Evolutionary conservation across 352 stramenopile species (phyloP).

Genomic region (Thalassiosira hispida): DNA sequence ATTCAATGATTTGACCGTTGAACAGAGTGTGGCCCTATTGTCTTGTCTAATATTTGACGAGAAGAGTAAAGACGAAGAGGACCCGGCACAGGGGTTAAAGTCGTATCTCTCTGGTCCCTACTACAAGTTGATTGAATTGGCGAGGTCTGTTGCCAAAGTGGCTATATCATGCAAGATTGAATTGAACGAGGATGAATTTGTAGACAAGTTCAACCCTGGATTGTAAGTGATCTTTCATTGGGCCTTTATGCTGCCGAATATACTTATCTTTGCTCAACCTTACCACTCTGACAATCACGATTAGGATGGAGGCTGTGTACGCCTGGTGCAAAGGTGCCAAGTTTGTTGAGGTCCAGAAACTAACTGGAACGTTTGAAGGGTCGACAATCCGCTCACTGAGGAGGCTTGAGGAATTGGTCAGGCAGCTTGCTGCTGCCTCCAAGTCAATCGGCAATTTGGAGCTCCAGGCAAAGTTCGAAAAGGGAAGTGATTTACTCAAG

Average conservation of each 20-base stretch:
- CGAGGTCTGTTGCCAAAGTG: slow-evolving; percentile 86
- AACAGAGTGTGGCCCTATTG: slow-evolving; percentile 95
- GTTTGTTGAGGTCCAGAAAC: slow-evolving; percentile 98
- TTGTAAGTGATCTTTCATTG: slow-evolving; percentile 83
- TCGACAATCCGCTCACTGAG: slow-evolving; percentile 97
- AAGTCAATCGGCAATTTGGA: slow-evolving; percentile 97
- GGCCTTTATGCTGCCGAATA: slow-evolving; percentile 9
- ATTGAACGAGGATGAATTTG: slow-evolving; percentile 97
- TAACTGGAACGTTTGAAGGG: slow-evolving; percentile 98
- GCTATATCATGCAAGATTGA: slow-evolving; percentile 80
- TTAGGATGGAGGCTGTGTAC: slow-evolving; percentile 95
- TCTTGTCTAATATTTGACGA: slow-evolving; percentile 97
- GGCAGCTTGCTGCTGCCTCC: slow-evolving; percentile 94
- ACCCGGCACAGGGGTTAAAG: slow-evolving; percentile 75
- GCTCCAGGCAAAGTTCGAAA: slow-evolving; percentile 97
- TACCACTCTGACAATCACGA: neutral
- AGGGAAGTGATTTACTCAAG: slow-evolving; percentile 96
- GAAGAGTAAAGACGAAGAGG: slow-evolving; percentile 90
- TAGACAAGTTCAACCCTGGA: slow-evolving; percentile 95
- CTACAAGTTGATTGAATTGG: slow-evolving; percentile 93
- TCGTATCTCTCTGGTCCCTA: slow-evolving; percentile 86
- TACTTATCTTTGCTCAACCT: neutral
- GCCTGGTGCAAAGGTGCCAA: slow-evolving; percentile 97
- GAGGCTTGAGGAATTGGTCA: slow-evolving; percentile 96
- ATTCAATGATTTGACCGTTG: slow-evolving; percentile 98